These are phyloP conservation scores for Closterium sp. DNA, from an alignment of 139 green algal species.

Conservation along the genomic window DNA sequence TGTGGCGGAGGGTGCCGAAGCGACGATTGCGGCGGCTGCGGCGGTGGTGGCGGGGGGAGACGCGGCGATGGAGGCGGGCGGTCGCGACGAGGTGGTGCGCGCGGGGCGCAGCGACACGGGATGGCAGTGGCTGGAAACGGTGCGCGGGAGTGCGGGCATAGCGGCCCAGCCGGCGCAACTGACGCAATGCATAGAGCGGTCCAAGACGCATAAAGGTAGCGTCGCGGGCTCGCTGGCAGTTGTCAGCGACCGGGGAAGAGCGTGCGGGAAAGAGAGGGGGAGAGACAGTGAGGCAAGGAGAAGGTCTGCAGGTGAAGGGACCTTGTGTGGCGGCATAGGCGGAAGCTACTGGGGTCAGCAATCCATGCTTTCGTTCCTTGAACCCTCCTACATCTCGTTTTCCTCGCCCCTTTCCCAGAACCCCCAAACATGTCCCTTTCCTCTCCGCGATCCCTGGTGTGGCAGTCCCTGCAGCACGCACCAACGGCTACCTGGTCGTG, in stretches of 20 bases:
- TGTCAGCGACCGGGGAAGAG: neutral
- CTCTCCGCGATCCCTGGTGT: neutral
- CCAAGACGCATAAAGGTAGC: neutral
- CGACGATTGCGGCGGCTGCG: neutral
- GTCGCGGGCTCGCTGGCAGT: neutral
- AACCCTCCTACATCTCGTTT: too few relatives aligned
- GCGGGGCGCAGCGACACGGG: neutral
- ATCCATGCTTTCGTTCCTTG: neutral
- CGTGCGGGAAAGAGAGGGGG: neutral
- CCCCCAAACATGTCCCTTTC: neutral
- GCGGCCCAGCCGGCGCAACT: neutral
- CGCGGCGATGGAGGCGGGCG: neutral
- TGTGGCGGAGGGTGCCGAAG: neutral
- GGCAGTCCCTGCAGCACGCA: neutral
- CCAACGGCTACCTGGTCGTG: slow-evolving; percentile 26
- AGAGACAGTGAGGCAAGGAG: neutral
- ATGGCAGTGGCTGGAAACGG: neutral
- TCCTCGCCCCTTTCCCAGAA: too few relatives aligned
- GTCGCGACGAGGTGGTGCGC: neutral
- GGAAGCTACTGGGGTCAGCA: neutral
- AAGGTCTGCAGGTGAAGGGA: too few relatives aligned
- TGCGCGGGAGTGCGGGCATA: neutral
- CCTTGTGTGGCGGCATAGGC: neutral
- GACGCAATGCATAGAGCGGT: neutral
- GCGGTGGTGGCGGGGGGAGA: neutral